phyloP scores from a whole-genome alignment of 192 early-diverging fungal species.

The Gorgonomyces haynaldii region DNA sequence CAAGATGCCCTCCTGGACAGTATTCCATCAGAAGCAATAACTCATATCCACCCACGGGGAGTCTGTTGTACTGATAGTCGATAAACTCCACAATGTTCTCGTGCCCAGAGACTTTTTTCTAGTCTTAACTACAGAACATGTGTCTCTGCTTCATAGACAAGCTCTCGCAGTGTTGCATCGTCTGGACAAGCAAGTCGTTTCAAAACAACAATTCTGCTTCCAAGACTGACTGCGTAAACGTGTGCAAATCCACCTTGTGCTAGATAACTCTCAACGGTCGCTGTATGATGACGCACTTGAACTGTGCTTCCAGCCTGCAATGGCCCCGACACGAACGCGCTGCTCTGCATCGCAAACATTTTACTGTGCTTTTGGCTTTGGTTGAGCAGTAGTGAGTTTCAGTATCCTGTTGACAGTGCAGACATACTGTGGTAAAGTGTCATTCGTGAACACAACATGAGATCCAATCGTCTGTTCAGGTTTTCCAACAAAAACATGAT shows the following conservation, averaged over 20 bases:
- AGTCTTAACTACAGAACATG: background rate
- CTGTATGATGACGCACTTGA: too few relatives aligned
- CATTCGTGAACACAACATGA: background rate
- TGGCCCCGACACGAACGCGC: too few relatives aligned
- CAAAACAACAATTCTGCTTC: constrained; percentile 53
- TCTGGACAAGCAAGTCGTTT: constrained; percentile 71
- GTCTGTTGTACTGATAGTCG: constrained; percentile 51
- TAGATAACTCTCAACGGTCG: too few relatives aligned
- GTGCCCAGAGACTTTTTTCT: constrained; percentile 38
- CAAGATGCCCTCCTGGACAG: constrained; percentile 69
- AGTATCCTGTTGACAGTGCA: background rate
- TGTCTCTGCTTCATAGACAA: constrained; percentile 40
- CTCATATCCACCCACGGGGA: constrained; percentile 56
- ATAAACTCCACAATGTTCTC: constrained; percentile 71
- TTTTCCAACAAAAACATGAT: background rate
- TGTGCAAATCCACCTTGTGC: constrained; percentile 91
- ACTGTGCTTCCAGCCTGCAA: too few relatives aligned
- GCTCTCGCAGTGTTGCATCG: constrained; percentile 41
- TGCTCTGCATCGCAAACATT: too few relatives aligned
- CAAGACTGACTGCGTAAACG: constrained; percentile 66
- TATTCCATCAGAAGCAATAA: constrained; percentile 86
- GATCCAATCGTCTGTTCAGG: background rate
- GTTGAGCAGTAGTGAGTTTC: too few relatives aligned
- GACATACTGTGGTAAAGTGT: background rate
- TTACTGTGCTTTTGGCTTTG: too few relatives aligned